Evolutionary conservation across 2,329 filamentous ascomycete genomes (phyloP).

Genomic region (Atkinsonella hypoxylon): DNA sequence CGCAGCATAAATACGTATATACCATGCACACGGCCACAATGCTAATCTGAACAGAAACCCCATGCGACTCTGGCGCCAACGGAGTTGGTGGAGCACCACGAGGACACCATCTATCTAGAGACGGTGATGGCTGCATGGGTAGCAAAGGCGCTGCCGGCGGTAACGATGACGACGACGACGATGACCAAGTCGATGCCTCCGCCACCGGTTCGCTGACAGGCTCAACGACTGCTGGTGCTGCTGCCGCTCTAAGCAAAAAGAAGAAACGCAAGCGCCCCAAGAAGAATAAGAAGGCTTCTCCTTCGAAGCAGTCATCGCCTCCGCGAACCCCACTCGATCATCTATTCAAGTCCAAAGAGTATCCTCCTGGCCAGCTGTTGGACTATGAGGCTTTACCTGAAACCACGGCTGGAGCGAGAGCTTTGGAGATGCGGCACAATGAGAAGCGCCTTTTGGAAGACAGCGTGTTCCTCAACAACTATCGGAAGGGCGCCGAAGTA

Average conservation of each 20-base stretch:
- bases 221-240: background rate
- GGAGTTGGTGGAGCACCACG: slow-evolving; percentile 27
- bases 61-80: slow-evolving; percentile 12
- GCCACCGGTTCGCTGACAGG: slow-evolving; percentile 12
- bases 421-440: background rate
- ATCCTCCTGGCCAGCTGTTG: slow-evolving; percentile 17
- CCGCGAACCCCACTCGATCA: slow-evolving; percentile 20
- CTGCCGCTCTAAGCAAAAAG: background rate
- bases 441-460: slow-evolving; percentile 18
- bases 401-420: background rate
- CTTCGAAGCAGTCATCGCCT: slow-evolving; percentile 18
- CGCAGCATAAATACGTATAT: background rate
- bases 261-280: slow-evolving; percentile 6
- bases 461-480: slow-evolving; percentile 57
- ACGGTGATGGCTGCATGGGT: slow-evolving; percentile 30
- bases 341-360: slow-evolving; percentile 18
- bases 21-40: background rate
- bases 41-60: slow-evolving; percentile 11
- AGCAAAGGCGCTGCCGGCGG: slow-evolving; percentile 18
- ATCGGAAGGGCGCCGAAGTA: slow-evolving; percentile 66
- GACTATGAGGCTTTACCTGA: slow-evolving; percentile 10
- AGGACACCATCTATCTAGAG: slow-evolving; percentile 26
- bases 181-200: slow-evolving; percentile 7
- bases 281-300: slow-evolving; percentile 15
- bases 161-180: slow-evolving; percentile 16